Conservation (phyloP, 352 stramenopile species). For the Globisporangium mamillatum region DNA sequence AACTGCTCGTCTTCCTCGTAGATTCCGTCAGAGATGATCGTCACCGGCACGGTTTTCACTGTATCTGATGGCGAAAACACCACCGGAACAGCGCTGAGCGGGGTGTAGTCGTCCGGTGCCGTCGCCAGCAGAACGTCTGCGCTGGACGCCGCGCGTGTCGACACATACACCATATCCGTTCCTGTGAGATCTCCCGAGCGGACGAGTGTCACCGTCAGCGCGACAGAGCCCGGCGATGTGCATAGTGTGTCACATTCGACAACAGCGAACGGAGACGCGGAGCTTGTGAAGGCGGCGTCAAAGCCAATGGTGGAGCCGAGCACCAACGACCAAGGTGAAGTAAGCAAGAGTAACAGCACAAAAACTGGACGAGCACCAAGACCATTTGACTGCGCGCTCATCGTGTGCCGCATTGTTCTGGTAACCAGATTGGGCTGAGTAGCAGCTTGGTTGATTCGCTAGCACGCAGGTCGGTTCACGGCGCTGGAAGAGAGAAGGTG, state of each 20-base stretch:
- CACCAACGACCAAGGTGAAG: neutral
- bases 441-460: neutral
- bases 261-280: constrained; percentile 24
- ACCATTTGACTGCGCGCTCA: neutral
- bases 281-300: constrained; percentile 25
- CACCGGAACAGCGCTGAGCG: constrained; percentile 22
- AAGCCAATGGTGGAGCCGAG: constrained; percentile 32
- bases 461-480: too few species aligned
- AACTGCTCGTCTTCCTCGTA: constrained; percentile 51
- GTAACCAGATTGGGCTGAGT: neutral
- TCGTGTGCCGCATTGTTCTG: neutral
- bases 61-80: constrained; percentile 30
- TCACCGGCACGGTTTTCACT: constrained; percentile 28
- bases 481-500: too few species aligned
- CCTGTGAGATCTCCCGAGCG: constrained; percentile 25
- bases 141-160: constrained; percentile 24
- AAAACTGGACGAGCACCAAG: neutral
- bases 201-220: constrained; percentile 30
- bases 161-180: constrained; percentile 35
- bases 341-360: constrained; percentile 12
- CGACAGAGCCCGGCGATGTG: constrained; percentile 30
- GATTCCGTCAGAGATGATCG: constrained; percentile 40
- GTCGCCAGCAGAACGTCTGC: constrained; percentile 17
- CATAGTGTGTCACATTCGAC: constrained; percentile 37
- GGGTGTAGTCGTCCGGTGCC: constrained; percentile 30